phyloP scores from a whole-genome alignment of 148 eudicot species.

The Camellia japonica region DNA sequence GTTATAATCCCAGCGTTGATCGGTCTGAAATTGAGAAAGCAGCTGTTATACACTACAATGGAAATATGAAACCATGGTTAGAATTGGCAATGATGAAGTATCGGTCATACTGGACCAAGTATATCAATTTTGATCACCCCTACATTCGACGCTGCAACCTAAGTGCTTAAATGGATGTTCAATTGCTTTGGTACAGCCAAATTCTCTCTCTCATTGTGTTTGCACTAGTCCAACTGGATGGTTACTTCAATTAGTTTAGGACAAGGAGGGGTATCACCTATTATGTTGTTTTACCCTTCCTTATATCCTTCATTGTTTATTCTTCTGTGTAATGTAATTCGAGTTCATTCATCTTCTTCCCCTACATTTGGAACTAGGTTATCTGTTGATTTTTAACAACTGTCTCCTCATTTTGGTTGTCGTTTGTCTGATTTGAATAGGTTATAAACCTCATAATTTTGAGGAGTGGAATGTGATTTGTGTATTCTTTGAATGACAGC shows the following conservation, averaged over 20 bases:
- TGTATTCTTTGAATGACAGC: not conserved
- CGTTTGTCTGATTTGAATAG: not conserved
- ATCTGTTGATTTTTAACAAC: constrained; percentile 9
- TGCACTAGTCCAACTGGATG: not conserved
- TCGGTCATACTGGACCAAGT: constrained; percentile 73
- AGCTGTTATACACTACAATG: constrained; percentile 89
- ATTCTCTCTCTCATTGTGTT: constrained; percentile 1
- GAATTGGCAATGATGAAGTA: constrained; percentile 86
- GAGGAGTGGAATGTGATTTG: not conserved
- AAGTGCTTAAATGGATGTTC: constrained; percentile 34
- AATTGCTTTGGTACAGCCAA: not conserved
- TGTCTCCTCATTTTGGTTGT: not conserved
- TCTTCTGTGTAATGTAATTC: constrained; percentile 33
- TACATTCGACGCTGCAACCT: constrained; percentile 71
- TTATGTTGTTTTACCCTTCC: constrained; percentile 3
- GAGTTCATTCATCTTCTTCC: constrained; percentile 22
- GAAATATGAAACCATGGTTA: constrained; percentile 95
- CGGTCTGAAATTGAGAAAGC: constrained; percentile 66
- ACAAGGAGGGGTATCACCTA: not conserved
- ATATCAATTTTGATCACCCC: constrained; percentile 74
- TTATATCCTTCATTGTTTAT: constrained; percentile 34
- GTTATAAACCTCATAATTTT: not conserved
- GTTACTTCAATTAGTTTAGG: constrained; percentile 4
- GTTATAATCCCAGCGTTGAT: constrained; percentile 74
- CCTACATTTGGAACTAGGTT: not conserved